These are phyloP conservation scores for Arctium lappa DNA, from an alignment of 129 eudicot species.

Conservation along the genomic window DNA sequence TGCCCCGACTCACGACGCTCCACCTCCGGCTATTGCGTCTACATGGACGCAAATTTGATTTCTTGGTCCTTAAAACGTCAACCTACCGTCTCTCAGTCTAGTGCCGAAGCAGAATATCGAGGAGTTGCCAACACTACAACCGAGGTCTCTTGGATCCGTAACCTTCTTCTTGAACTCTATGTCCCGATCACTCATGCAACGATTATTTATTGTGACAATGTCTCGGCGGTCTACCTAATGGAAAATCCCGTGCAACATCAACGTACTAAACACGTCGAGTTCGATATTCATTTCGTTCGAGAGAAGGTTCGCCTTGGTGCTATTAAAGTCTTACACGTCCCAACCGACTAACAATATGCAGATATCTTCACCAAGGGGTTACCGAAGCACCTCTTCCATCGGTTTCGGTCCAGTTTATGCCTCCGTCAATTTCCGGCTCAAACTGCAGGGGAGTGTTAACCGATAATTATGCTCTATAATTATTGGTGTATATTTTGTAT, in stretches of 20 bases:
- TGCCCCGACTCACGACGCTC: background rate
- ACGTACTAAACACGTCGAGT: background rate
- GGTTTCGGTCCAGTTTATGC: no score
- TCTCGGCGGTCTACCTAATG: background rate
- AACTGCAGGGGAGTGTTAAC: no score
- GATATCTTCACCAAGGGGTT: no score
- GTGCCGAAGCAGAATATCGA: conserved; percentile 1
- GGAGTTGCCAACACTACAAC: conserved; percentile 1
- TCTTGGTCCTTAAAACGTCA: background rate
- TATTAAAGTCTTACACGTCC: background rate
- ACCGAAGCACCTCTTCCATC: no score
- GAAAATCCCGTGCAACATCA: background rate
- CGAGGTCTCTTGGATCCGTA: background rate
- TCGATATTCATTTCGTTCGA: background rate
- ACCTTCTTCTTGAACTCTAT: background rate
- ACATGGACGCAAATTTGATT: background rate
- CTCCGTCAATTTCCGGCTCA: no score
- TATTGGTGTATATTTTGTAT: no score
- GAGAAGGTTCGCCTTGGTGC: conserved; percentile 1
- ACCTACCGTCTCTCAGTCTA: background rate
- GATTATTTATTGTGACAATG: background rate
- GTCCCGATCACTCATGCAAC: background rate
- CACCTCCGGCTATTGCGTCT: background rate
- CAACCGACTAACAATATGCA: background rate
- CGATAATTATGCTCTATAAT: no score